Base-by-base conservation (phyloP, 192 early-diverging fungal genomes). In the Backusella luteola region DNA sequence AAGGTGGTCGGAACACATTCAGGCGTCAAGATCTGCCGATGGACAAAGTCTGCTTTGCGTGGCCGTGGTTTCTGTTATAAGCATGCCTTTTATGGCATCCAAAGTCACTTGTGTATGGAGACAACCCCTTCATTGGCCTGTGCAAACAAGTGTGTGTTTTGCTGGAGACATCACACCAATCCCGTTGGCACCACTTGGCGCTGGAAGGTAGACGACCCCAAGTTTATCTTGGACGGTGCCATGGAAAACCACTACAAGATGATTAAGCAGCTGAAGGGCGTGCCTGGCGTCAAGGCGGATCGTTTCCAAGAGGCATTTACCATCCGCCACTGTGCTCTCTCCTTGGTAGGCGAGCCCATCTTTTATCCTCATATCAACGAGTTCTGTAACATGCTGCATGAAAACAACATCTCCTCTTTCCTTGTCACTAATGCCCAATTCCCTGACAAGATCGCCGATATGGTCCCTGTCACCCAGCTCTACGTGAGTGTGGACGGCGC, bases 281-380 rank as follows among this genome's bases (percentile, higher is more conserved):
- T 92, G 23, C 91, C 92, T n/a, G 92, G 92, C 6, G 90, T 92
- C 63, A 91, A 86, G 66, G 85, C 91, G n/a, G 91, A 92, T 53
- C 84, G 90, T 34, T 92, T 91, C 76, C 83, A 92, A 66, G 92
- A 93, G 73, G 92, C 91, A 9, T 85, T 85, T 19, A 86, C 87
- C 39, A 85, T 85, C 38, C 82, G 82, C 29, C 92, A 93, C 68
- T 92, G 91, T 73, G 92, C 92, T 8, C 77, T 93, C 39, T 92
- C 91, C 15, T 83, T 93, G n/a, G 92, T 93, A 1, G 91, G 90
- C 21, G 88, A 88, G 52, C 86, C 87, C 21, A 89, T 88, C 49
- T 88, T 88, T 66, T 93, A 93, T 77, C 90, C 91, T 29, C 87
- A 91, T 44, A 93, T 93, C 87, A 93, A 93, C 69, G 91, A 92